These are phyloP conservation scores for Neoascochyta sp. DNA, from an alignment of 2,329 filamentous ascomycete genomes.

Conservation along the genomic window DNA sequence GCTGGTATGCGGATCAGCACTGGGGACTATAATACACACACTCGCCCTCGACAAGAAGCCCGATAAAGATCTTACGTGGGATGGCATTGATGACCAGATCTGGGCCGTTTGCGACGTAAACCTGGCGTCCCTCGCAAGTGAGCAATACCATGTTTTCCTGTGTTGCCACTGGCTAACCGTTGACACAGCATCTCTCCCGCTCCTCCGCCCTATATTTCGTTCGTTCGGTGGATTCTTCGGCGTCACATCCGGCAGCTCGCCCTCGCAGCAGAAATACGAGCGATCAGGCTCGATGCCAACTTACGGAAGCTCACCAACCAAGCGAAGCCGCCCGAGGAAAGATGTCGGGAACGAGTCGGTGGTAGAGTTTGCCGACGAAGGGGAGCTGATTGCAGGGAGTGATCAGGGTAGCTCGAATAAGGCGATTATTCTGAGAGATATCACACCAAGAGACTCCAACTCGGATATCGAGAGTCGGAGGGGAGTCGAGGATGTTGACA, in stretches of 20 bases:
- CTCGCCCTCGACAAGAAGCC: slow-evolving; percentile 10
- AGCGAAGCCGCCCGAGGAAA: slow-evolving; percentile 1
- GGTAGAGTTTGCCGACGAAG: slow-evolving; percentile 12
- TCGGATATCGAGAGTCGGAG: not conserved
- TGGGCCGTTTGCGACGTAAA: slow-evolving; percentile 26
- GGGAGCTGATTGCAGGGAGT: slow-evolving; percentile 4
- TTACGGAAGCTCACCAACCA: slow-evolving; percentile 9
- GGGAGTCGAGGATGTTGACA: too few species aligned
- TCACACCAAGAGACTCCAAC: slow-evolving; percentile 3
- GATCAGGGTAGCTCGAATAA: slow-evolving; percentile 5
- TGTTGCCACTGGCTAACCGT: not conserved
- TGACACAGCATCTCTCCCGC: slow-evolving; percentile 15
- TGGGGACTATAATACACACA: slow-evolving; percentile 18
- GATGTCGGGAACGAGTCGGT: slow-evolving; percentile 8
- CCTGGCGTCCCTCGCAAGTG: slow-evolving; percentile 18
- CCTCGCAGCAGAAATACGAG: slow-evolving; percentile 3
- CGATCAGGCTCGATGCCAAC: slow-evolving; percentile 9
- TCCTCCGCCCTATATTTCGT: slow-evolving; percentile 18
- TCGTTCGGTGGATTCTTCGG: slow-evolving; percentile 12
- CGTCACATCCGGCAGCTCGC: slow-evolving; percentile 2
- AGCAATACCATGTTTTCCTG: not conserved
- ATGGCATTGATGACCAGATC: slow-evolving; percentile 20
- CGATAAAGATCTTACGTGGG: slow-evolving; percentile 17
- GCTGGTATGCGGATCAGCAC: slow-evolving; percentile 17
- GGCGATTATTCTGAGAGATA: slow-evolving; percentile 6